phyloP scores from a whole-genome alignment of 139 green algal species.

The Chlorella vulgaris region DNA sequence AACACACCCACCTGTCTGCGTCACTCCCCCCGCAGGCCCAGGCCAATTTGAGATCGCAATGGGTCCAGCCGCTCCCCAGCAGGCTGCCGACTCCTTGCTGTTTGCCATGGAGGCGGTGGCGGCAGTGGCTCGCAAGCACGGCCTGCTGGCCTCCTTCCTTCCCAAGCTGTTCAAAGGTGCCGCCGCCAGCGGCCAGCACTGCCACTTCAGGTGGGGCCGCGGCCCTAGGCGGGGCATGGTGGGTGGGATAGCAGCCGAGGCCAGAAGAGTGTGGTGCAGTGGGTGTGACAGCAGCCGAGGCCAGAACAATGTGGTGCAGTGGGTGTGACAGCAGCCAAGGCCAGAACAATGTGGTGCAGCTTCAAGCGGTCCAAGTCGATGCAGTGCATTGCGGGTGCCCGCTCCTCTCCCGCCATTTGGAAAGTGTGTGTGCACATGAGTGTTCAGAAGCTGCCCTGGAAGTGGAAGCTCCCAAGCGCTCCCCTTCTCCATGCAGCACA shows the following conservation, averaged over 20 bases:
- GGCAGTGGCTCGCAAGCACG: slow-evolving; percentile 38
- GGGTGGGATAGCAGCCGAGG: not conserved
- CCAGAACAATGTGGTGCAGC: not conserved
- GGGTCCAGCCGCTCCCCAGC: slow-evolving; percentile 27
- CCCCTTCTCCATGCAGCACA: too few species aligned
- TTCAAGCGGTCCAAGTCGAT: too few species aligned
- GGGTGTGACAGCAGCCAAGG: not conserved
- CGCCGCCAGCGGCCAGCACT: slow-evolving; percentile 62
- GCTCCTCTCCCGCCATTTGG: too few species aligned
- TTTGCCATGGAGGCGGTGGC: slow-evolving; percentile 53
- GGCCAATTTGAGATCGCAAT: slow-evolving; percentile 70
- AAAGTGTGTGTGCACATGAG: too few species aligned
- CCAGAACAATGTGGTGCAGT: not conserved
- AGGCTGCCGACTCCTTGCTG: slow-evolving; percentile 55
- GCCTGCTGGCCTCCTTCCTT: slow-evolving; percentile 55
- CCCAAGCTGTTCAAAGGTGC: slow-evolving; percentile 52
- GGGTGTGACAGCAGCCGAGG: not conserved
- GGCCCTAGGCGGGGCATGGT: slow-evolving; percentile 27
- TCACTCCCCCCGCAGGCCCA: slow-evolving; percentile 24
- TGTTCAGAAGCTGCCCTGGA: too few species aligned
- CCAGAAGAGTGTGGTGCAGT: not conserved
- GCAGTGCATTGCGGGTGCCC: too few species aligned
- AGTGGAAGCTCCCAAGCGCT: too few species aligned
- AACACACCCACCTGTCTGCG: not conserved
- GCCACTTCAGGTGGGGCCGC: slow-evolving; percentile 64